phyloP scores from a whole-genome alignment of 768 basidiomycete genomes.

The Neoboletus subvelutipes region DNA sequence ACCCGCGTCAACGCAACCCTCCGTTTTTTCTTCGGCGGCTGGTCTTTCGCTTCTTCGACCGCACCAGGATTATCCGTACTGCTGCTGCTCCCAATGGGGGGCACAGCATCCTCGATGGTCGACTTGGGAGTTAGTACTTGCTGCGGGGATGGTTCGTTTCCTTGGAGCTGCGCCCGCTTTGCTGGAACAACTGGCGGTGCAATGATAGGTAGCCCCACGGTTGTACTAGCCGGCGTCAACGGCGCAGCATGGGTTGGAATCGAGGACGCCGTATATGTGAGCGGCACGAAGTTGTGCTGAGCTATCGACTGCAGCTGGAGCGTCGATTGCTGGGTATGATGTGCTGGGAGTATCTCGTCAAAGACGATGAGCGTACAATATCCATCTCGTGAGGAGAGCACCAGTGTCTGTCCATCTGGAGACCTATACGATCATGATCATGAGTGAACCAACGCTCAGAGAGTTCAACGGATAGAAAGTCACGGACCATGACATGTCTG shows the following conservation, averaged over 20 bases:
- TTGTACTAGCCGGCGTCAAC: conserved; percentile 33
- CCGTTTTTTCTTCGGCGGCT: conserved; percentile 84
- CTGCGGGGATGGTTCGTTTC: conserved; percentile 8
- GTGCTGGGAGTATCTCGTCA: conserved; percentile 86
- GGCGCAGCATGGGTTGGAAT: conserved; percentile 15
- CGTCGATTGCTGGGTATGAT: conserved; percentile 89
- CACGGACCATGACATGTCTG: conserved; percentile 91
- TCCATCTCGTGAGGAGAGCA: conserved; percentile 91
- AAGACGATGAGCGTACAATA: conserved; percentile 96
- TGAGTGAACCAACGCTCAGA: conserved; percentile 5
- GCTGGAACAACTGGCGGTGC: conserved; percentile 31
- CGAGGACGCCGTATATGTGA: conserved; percentile 37
- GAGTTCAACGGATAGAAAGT: background rate
- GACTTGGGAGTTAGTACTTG: conserved; percentile 30
- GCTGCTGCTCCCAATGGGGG: conserved; percentile 18
- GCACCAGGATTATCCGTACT: conserved; percentile 2
- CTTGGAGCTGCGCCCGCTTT: conserved; percentile 39
- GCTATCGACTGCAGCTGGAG: conserved; percentile 91
- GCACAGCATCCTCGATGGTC: conserved; percentile 25
- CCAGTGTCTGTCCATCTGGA: conserved; percentile 88
- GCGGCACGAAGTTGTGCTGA: conserved; percentile 72
- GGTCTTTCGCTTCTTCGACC: conserved; percentile 32
- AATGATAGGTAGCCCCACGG: conserved; percentile 34
- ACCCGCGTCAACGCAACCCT: conserved; percentile 74
- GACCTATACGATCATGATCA: conserved; percentile 61